Base-by-base conservation (phyloP, 2,329 filamentous ascomycete genomes). In the Aspergillus flavus region DNA sequence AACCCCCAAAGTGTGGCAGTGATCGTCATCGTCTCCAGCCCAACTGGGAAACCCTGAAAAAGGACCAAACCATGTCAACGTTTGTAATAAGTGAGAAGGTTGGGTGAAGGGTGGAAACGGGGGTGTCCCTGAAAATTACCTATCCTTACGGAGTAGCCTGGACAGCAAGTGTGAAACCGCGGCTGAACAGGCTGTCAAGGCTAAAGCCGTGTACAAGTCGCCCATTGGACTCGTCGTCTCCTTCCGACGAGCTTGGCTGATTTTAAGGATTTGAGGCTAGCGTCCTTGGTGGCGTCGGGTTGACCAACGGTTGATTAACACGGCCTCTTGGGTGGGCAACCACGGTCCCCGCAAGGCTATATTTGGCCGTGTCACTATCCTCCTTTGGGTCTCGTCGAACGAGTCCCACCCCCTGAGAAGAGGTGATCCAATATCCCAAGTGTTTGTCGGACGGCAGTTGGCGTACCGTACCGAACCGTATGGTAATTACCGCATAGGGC, bases 231-330 rank as follows among this genome's bases (percentile, higher is more conserved):
- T 46, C 52, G 23, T 41, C 52, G n/a, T 34, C 43, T 52, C 4
- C 28, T 12, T n/a, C 48, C 48, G 28, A 52, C 48, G 52, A 63
- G 59, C 62, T 66, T 67, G 62, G 64, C 65, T 63, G 48, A 64
- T 52, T 61, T 63, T 66, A 68, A 63, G 61, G 61, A 66, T 68
- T 59, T 61, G 54, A 55, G 28, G 58, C 63, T 66, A 63, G 66
- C 58, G 63, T n/a, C 45, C 16, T 11, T 55, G 60, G 63, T 64
- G 63, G 62, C 61, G 62, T 52, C 30, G 30, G 39, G 52, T 34
- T 59, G 61, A 66, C 66, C 69, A 70, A 70, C 61, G 28, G 63
- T 28, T 48, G 62, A 56, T 63, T 61, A 64, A 68, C 67, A 70
- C 68, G 59, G 64, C 57, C 55, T 54, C 16, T 23, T 28, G 53